A percentile compares a stretch with the other conserved stretches of the same genome.
Conservation (phyloP, 306 rosid species). For the Fragaria vesca region DNA sequence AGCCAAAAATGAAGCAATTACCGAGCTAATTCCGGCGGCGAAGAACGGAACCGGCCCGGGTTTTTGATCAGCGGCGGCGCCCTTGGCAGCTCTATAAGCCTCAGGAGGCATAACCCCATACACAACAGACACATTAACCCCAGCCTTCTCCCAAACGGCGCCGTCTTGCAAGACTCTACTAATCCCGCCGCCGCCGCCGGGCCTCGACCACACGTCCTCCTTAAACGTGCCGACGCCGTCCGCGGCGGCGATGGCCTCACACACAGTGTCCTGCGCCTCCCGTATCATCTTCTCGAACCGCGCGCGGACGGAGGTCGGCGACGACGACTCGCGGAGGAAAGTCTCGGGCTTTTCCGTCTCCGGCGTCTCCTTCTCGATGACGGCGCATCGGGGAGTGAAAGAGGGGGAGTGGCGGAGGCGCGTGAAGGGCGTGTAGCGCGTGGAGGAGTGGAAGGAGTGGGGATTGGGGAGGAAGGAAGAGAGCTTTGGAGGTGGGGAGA, state of each 20-base stretch:
- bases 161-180: slow-evolving; percentile 96
- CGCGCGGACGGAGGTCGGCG: slow-evolving; percentile 55
- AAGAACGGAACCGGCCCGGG: slow-evolving; percentile 91
- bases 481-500: slow-evolving; percentile 20
- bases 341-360: slow-evolving; percentile 73
- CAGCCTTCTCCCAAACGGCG: slow-evolving; percentile 95
- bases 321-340: slow-evolving; percentile 59
- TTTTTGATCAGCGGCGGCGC: slow-evolving; percentile 50
- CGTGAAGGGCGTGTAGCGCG: slow-evolving; percentile 9
- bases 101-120: slow-evolving; percentile 98
- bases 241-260: slow-evolving; percentile 66
- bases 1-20: neutral
- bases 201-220: slow-evolving; percentile 98
- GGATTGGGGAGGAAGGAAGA: neutral
- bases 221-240: slow-evolving; percentile 81
- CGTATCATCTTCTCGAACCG: slow-evolving; percentile 98
- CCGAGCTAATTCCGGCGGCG: slow-evolving; percentile 97
- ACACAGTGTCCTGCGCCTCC: slow-evolving; percentile 82
- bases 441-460: neutral
- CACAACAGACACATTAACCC: slow-evolving; percentile 93
- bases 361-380: slow-evolving; percentile 82
- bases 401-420: slow-evolving; percentile 19
- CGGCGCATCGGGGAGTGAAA: slow-evolving; percentile 27
- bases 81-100: slow-evolving; percentile 93
- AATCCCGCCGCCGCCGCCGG: slow-evolving; percentile 97